A percentile compares a stretch with the other conserved stretches of the same genome.
phyloP scores from a whole-genome alignment of 441 rosid genomes.

The Jatropha podagrica region DNA sequence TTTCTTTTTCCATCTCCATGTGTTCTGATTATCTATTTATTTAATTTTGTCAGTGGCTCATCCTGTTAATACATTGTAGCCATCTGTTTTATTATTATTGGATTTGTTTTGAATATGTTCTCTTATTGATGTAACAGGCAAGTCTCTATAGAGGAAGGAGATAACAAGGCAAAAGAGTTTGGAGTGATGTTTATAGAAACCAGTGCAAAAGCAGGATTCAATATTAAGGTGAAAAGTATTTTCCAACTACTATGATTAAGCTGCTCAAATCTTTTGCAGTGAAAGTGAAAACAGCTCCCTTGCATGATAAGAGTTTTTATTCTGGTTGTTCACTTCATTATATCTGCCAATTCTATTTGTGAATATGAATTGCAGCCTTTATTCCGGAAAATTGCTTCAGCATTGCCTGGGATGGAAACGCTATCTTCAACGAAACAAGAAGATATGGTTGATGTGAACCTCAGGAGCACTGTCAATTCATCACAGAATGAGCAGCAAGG shows the following conservation, averaged over 20 bases:
- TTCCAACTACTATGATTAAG: background rate
- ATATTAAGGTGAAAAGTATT: conserved; percentile 51
- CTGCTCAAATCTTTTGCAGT: background rate
- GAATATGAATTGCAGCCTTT: conserved; percentile 43
- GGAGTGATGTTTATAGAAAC: conserved; percentile 70
- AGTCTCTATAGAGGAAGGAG: conserved; percentile 78
- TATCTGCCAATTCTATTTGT: conserved; percentile 3
- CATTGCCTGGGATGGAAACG: conserved; percentile 61
- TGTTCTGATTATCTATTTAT: background rate
- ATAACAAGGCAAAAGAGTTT: conserved; percentile 57
- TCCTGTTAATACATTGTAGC: background rate
- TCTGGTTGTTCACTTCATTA: background rate
- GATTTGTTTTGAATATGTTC: background rate
- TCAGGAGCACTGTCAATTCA: conserved; percentile 60
- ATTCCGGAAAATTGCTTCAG: conserved; percentile 59
- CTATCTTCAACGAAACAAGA: conserved; percentile 84
- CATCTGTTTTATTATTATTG: background rate
- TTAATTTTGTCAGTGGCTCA: background rate
- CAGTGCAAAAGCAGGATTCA: conserved; percentile 75
- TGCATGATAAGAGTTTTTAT: no score
- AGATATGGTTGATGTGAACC: conserved; percentile 91
- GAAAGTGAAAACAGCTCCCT: background rate
- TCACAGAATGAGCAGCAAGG: conserved; percentile 57
- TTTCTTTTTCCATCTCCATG: background rate
- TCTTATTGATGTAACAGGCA: conserved; percentile 41